Percentiles rank a stretch among this genome's conserved stretches.
phyloP scores from a whole-genome alignment of 495 filamentous ascomycete genomes.

The Ascodesmis nigricans region DNA sequence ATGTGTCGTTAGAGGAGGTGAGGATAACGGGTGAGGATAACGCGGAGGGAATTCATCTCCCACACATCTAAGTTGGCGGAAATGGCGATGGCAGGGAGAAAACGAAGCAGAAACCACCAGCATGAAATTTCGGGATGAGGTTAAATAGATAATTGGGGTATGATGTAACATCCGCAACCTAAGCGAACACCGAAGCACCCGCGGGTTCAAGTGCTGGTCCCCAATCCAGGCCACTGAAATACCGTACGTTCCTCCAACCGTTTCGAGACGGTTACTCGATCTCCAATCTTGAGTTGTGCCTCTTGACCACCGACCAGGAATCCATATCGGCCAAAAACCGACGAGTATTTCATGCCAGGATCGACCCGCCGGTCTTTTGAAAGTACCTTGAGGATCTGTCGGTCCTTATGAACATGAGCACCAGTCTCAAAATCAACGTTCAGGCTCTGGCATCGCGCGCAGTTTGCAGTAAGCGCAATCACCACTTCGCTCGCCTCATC shows the following conservation, averaged over 20 bases:
- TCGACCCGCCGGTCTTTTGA: conserved; percentile 24
- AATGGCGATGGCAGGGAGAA: no score
- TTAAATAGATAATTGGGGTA: no score
- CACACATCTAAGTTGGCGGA: no score
- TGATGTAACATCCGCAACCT: no score
- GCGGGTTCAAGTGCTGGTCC: no score
- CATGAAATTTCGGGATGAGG: no score
- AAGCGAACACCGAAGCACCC: no score
- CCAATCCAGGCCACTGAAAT: no score
- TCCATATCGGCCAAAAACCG: conserved; percentile 16
- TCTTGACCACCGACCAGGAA: conserved; percentile 7
- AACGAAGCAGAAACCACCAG: no score
- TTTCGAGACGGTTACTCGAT: conserved; percentile 9
- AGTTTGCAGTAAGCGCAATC: conserved; percentile 46
- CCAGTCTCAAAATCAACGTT: conserved; percentile 15
- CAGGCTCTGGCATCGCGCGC: conserved; percentile 38
- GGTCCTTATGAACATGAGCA: not conserved
- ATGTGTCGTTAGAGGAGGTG: no score
- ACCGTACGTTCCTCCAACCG: conserved; percentile 12
- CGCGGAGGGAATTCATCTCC: no score
- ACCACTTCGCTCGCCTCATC: conserved; percentile 23
- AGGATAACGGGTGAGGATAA: no score
- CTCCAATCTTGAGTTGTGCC: conserved; percentile 8
- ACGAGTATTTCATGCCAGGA: conserved; percentile 11
- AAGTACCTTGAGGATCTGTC: conserved; percentile 27